These are phyloP conservation scores for Fusarium coicis DNA, from an alignment of 2,329 filamentous ascomycete species.

Conservation along the genomic window DNA sequence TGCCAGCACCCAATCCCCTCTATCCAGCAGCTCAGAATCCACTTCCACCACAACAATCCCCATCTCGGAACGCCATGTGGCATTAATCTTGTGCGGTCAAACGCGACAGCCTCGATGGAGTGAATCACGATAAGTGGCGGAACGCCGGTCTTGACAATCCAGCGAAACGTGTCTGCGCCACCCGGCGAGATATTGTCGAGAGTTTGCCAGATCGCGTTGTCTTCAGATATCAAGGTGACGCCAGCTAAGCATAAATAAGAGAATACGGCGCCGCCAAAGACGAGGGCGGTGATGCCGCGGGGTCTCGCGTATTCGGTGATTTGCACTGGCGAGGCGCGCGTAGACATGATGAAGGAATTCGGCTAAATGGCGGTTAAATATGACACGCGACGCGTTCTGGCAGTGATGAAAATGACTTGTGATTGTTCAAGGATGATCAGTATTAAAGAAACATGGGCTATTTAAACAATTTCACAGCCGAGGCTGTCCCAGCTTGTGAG, in stretches of 20 bases:
- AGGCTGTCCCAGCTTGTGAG: background rate
- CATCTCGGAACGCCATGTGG: background rate
- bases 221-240: background rate
- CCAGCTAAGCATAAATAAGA: background rate
- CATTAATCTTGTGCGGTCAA: background rate
- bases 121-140: background rate
- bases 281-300: background rate
- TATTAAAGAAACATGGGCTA: background rate
- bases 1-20: background rate
- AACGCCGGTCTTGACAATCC: background rate
- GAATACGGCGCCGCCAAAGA: background rate
- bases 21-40: background rate
- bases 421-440: background rate
- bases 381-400: background rate
- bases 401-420: background rate
- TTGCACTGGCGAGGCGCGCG: background rate
- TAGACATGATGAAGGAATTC: background rate
- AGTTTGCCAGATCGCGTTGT: background rate
- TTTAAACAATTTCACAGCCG: background rate
- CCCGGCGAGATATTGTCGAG: background rate
- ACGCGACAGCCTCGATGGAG: background rate
- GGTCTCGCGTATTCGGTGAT: background rate
- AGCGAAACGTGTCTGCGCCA: background rate
- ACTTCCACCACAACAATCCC: background rate
- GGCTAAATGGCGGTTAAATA: background rate